A percentile compares a stretch with the other conserved stretches of the same genome.
Conservation (phyloP, 805 yeast species). For the Saccharomyces jurei region DNA sequence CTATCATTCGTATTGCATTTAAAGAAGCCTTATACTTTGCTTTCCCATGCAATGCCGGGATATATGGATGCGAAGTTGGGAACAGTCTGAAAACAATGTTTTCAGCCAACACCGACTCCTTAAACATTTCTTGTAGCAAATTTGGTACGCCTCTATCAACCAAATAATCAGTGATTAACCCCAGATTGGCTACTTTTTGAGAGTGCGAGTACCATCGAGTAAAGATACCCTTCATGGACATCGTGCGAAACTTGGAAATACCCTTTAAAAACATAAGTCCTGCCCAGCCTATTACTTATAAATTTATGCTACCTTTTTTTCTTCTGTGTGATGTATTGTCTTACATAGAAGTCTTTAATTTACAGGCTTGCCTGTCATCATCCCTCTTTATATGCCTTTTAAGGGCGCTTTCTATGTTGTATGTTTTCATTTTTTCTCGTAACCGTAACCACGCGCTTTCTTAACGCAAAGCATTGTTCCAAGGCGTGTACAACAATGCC, state of each 20-base stretch:
- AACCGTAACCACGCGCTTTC: neutral
- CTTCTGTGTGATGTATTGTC: neutral
- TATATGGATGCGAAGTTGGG: conserved; percentile 45
- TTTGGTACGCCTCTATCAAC: conserved; percentile 41
- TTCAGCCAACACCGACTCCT: conserved; percentile 37
- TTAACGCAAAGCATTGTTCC: neutral
- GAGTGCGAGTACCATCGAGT: conserved; percentile 2
- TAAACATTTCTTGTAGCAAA: conserved; percentile 39
- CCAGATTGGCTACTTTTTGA: conserved; percentile 36
- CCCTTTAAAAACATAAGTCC: neutral
- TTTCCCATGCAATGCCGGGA: conserved; percentile 51
- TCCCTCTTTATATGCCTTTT: neutral
- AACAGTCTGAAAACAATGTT: conserved; percentile 46
- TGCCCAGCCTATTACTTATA: neutral
- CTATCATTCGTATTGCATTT: conserved; percentile 46
- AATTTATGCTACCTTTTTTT: neutral
- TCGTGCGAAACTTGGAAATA: neutral
- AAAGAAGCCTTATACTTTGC: conserved; percentile 48
- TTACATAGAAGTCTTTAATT: neutral
- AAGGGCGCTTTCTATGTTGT: neutral
- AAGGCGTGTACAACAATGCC: neutral
- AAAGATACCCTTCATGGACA: neutral
- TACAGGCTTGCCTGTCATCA: neutral
- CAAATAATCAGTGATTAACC: conserved; percentile 43
- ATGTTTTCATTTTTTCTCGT: neutral